Base-by-base conservation (phyloP, 345 rosid genomes). In the Kandelia obovata region DNA sequence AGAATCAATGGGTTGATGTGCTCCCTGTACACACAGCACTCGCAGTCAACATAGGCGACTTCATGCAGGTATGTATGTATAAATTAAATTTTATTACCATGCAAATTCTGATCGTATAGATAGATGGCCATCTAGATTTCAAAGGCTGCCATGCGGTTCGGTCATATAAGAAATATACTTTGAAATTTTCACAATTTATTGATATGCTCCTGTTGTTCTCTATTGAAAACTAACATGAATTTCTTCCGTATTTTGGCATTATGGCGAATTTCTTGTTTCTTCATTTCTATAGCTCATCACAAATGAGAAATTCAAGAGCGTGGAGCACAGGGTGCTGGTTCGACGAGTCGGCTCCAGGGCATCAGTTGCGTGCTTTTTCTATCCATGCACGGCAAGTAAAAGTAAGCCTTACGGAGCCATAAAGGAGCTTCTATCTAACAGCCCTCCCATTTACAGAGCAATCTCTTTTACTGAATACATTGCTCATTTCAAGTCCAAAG, bases 31-130 rank as follows among this genome's bases (percentile, higher is more conserved):
- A 28, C 1, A 84, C 80, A 11, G 84, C 85, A 55, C 73, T 86
- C 5, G 77, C 78, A 2, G 71, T 79, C 34, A 84, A 84, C 78
- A 69, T 82, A 1, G 88, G 88, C 0, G 88, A 86, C 67, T 79
- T 82, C 81, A 69, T 81, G 74, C 89, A 81, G 85, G 85, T 81
- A 63, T 5, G 16, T 11, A 5, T 53, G 20, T 32, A 53, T 21
- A 37, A 37, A 37, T 37, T 37, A 9, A 2, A 1, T 39, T 39
- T 39, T 39, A 1, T 2, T 10, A 4, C 47, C 16, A 10, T 11
- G 47, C 16, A 39, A 39, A 39, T 39, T 39, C 47, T 11, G 3
- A 39, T 11, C 16, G 47, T 11, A 3, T 43, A 13, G 5, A 43
- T 43, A 13, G 4, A 2, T 43, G 49, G 3, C 49, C 2, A 43